Evolutionary conservation across 2,329 filamentous ascomycete species (phyloP).

Genomic region (Talaromyces verruculosus): DNA sequence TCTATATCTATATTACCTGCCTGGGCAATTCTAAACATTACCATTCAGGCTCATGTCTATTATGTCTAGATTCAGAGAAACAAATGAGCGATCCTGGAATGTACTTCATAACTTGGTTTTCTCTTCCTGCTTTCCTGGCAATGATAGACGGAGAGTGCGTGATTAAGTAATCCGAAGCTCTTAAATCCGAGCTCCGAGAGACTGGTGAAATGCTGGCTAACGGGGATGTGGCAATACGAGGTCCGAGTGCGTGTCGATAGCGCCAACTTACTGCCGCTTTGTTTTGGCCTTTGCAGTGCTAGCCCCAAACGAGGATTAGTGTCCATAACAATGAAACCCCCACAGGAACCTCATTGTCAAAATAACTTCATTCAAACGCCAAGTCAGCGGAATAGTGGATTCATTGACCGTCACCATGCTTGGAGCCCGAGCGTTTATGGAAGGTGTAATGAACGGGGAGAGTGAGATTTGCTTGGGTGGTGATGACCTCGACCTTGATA

Average conservation of each 20-base stretch:
- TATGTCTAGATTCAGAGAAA: neutral
- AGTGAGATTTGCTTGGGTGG: neutral
- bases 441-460: neutral
- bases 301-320: neutral
- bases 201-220: neutral
- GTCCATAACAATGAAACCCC: neutral
- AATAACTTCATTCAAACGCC: neutral
- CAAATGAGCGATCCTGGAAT: neutral
- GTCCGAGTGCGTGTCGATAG: neutral
- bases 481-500: neutral
- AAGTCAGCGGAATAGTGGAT: too few relatives aligned
- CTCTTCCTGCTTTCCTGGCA: neutral
- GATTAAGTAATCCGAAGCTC: neutral
- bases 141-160: neutral
- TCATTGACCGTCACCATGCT: too few relatives aligned
- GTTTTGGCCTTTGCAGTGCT: neutral
- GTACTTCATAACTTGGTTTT: neutral
- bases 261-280: neutral
- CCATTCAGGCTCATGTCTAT: neutral
- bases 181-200: conserved; percentile 10
- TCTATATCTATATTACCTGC: conserved; percentile 3
- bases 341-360: neutral
- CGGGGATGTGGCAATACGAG: neutral
- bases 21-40: neutral
- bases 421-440: neutral